Percentiles rank a stretch among this genome's conserved stretches.
Evolutionary conservation across 2,329 filamentous ascomycete species (phyloP).

Genomic region (Dothideomycetes sp.): DNA sequence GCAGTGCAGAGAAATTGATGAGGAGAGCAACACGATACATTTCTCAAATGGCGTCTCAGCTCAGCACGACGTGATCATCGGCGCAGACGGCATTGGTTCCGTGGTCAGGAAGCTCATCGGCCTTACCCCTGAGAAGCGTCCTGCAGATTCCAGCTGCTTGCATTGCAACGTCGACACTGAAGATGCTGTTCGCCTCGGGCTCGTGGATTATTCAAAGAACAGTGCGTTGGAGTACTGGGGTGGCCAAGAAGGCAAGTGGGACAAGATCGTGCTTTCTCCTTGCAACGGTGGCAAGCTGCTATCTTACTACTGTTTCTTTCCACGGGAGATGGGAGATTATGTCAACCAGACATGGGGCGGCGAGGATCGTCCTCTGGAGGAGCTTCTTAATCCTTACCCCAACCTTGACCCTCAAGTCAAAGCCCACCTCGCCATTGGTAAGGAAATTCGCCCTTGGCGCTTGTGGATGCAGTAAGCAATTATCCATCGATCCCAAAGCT

Average conservation of each 20-base stretch:
- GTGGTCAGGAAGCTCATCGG: background rate
- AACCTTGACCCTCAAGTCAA: constrained; percentile 27
- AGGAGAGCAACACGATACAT: too few relatives aligned
- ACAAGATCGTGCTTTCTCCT: constrained; percentile 61
- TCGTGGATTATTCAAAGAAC: constrained; percentile 52
- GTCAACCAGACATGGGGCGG: constrained; percentile 49
- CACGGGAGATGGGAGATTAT: constrained; percentile 49
- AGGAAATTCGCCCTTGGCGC: constrained; percentile 54
- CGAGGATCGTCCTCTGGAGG: constrained; percentile 24
- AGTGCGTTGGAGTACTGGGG: constrained; percentile 60
- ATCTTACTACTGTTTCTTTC: constrained; percentile 63
- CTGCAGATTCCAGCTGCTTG: constrained; percentile 37
- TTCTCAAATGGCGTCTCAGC: too few relatives aligned
- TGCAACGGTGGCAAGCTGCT: constrained; percentile 55
- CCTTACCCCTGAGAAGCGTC: background rate
- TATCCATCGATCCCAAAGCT: too few relatives aligned
- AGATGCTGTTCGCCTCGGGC: constrained; percentile 47
- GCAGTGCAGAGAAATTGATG: too few relatives aligned
- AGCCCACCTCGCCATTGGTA: constrained; percentile 46
- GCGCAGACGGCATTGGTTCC: too few relatives aligned
- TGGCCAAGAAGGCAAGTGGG: constrained; percentile 50
- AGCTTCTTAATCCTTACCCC: background rate
- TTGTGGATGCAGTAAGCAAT: constrained; percentile 53
- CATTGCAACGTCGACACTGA: constrained; percentile 54
- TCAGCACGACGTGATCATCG: too few relatives aligned